Conservation (phyloP, 768 basidiomycete species). For the Galerina marginata region DNA sequence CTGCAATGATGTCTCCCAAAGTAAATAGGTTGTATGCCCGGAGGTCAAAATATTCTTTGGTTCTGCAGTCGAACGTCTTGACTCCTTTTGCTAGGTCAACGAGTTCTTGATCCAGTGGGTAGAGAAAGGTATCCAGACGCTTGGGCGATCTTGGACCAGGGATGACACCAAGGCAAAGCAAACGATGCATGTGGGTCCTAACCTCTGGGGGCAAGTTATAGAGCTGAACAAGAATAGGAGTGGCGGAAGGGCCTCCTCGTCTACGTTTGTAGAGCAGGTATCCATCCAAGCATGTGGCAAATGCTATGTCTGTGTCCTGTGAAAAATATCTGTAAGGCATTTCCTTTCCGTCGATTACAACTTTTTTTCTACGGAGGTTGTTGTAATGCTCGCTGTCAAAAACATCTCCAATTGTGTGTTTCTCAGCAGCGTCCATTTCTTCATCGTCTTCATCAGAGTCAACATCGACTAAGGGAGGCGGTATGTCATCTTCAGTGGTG, state of each 20-base stretch:
- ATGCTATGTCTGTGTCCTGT: slow-evolving; percentile 13
- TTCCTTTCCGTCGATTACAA: slow-evolving; percentile 12
- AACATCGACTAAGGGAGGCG: not conserved
- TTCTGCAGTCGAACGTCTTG: slow-evolving; percentile 28
- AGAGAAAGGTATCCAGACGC: slow-evolving; percentile 43
- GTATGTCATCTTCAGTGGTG: no score
- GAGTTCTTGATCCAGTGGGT: slow-evolving; percentile 41
- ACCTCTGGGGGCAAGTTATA: slow-evolving; percentile 48
- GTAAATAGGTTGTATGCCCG: slow-evolving; percentile 34
- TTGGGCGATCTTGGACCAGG: slow-evolving; percentile 46
- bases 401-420: slow-evolving; percentile 10
- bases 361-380: not conserved
- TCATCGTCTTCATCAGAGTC: no score
- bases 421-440: no score
- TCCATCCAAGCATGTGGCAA: slow-evolving; percentile 15
- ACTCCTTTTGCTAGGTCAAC: slow-evolving; percentile 36
- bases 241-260: slow-evolving; percentile 18
- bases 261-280: slow-evolving; percentile 17
- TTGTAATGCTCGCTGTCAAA: slow-evolving; percentile 17
- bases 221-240: slow-evolving; percentile 45
- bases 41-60: slow-evolving; percentile 27
- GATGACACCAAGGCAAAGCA: slow-evolving; percentile 45
- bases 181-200: slow-evolving; percentile 33
- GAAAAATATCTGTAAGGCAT: slow-evolving; percentile 13
- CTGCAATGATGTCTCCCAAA: slow-evolving; percentile 38